Evolutionary conservation across 2,329 filamentous ascomycete genomes (phyloP), one percentile per base, ranked within the genome.

Genomic region (Calonectria multiphialidica): DNA sequence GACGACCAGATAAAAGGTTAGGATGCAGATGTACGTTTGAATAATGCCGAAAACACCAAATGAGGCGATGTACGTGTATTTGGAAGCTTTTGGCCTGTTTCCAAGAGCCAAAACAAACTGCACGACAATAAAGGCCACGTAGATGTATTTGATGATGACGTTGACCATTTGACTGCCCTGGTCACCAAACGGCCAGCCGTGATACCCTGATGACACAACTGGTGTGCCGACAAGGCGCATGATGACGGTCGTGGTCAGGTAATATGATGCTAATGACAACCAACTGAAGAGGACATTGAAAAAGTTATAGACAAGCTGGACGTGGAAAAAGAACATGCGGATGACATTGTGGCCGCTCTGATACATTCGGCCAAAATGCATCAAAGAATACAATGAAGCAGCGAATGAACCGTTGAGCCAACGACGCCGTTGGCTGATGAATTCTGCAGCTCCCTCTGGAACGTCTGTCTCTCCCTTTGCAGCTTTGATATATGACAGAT

Each of bases 91-190:
- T 15, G 66, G 66, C 18, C 55, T 35, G 15, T 62, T 68, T 28
- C 66, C 66, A 47, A 68, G 66, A 2, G 66, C 66, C 53, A 68
- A 40, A 23, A 68, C 30, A 15, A 68, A 68, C 25, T 68, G 66
- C 2, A 68, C 21, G 10, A 68, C 57, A 16, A 68, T 18, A 12
- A 50, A 68, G 3, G 44, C 42, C 6, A 62, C 35, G 13, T 68
- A 68, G 7, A 68, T 30, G 42, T 61, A 62, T 16, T 59, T 59
- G 53, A 67, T 8, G 33, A 53, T 33, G 10, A 42, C 33, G 55
- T 68, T 53, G 23, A 62, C 55, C 30, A 62, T 68, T 28, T 42
- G 57, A 16, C 57, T 62, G 8, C 37, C 57, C 12, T 44, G 23
- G 10, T 62, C 57, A 33, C 57, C 57, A 33, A 62, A 62, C 8